A percentile compares a stretch with the other conserved stretches of the same genome.
Evolutionary conservation across 331 rosid species (phyloP).

Genomic region (Stylosanthes scabra): DNA sequence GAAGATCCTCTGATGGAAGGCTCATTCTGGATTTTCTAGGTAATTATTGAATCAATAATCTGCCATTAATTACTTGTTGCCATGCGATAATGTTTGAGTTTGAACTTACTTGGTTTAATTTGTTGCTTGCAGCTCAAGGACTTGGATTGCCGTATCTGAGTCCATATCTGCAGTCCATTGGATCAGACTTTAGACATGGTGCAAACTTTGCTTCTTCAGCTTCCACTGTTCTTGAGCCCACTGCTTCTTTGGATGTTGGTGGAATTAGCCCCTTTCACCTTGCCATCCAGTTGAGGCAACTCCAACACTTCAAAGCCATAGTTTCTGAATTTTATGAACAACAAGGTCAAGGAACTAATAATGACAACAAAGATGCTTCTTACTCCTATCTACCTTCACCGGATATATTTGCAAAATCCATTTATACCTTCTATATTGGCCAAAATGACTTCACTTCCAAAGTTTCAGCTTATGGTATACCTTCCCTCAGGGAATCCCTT

Average conservation of each 20-base stretch:
- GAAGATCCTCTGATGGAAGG: conserved; percentile 85
- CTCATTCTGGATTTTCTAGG: conserved; percentile 71
- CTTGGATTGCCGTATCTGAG: conserved; percentile 50
- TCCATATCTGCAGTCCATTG: conserved; percentile 56
- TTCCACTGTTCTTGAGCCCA: conserved; percentile 49
- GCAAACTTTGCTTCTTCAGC: conserved; percentile 51
- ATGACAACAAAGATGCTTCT: not conserved
- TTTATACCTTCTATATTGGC: conserved; percentile 53
- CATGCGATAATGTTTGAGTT: not conserved
- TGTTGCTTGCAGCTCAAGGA: conserved; percentile 44
- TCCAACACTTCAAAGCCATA: conserved; percentile 46
- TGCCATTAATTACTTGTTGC: no score
- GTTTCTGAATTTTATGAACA: conserved; percentile 35
- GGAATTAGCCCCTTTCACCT: conserved; percentile 50
- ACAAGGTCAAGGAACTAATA: conserved; percentile 21
- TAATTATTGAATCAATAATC: conserved; percentile 23
- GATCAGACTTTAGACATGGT: conserved; percentile 48
- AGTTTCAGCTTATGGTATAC: conserved; percentile 38
- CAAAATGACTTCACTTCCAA: conserved; percentile 58
- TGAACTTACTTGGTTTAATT: no score
- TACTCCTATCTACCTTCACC: conserved; percentile 40
- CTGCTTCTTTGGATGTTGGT: conserved; percentile 30
- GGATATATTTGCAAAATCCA: conserved; percentile 45
- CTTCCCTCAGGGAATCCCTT: conserved; percentile 28
- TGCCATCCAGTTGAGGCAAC: conserved; percentile 46